These are phyloP conservation scores for Holtermannia corniformis DNA, from an alignment of 768 basidiomycete species.

Conservation along the genomic window DNA sequence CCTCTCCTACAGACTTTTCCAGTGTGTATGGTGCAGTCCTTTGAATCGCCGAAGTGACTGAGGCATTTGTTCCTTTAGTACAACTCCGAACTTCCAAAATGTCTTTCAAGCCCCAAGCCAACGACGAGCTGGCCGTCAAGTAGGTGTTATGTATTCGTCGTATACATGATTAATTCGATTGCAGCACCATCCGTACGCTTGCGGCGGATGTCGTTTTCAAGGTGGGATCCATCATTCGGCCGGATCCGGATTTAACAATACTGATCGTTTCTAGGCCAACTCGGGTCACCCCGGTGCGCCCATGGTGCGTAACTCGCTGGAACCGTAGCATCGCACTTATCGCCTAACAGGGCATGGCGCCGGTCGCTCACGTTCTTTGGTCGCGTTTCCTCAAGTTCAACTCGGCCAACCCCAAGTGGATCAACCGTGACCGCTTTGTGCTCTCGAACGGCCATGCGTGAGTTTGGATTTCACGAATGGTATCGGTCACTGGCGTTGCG, in stretches of 20 bases:
- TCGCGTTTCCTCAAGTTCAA: constrained; percentile 75
- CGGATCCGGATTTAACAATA: background rate
- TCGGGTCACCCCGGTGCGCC: constrained; percentile 92
- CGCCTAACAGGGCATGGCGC: constrained; percentile 31
- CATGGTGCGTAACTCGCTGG: constrained; percentile 61
- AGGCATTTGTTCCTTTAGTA: background rate
- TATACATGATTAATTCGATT: background rate
- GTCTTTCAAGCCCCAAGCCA: background rate
- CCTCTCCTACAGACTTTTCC: too few relatives aligned
- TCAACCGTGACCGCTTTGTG: constrained; percentile 93
- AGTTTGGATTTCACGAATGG: constrained; percentile 6
- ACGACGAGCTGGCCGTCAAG: constrained; percentile 21
- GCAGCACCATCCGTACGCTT: constrained; percentile 39
- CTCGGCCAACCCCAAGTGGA: constrained; percentile 83
- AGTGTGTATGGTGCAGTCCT: too few relatives aligned
- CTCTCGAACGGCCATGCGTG: constrained; percentile 79
- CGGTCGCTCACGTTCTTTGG: constrained; percentile 41
- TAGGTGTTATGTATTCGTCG: constrained; percentile 5
- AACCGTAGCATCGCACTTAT: too few relatives aligned
- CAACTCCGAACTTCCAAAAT: background rate
- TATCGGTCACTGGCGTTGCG: too few relatives aligned
- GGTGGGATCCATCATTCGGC: constrained; percentile 11
- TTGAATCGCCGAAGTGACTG: too few relatives aligned
- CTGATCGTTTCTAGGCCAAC: constrained; percentile 54
- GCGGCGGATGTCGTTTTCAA: constrained; percentile 43